These are phyloP conservation scores for Juncus inflexus DNA, from an alignment of 176 grass and related monocot genomes.

Conservation along the genomic window DNA sequence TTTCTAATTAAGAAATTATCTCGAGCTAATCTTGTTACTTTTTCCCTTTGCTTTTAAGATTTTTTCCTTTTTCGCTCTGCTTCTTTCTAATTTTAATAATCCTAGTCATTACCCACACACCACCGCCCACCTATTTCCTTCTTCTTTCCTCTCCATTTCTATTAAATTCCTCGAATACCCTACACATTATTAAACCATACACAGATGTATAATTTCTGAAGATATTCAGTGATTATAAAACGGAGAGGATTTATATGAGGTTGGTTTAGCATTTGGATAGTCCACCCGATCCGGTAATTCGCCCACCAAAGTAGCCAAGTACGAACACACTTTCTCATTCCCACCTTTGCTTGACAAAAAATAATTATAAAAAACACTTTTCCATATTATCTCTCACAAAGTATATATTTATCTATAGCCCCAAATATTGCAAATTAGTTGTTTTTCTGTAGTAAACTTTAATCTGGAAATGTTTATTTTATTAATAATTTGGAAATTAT, in stretches of 20 bases:
- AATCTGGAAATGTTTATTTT: too few species aligned
- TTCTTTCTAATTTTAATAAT: neutral
- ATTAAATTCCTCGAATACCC: neutral
- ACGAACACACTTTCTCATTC: constrained; percentile 14
- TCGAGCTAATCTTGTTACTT: too few species aligned
- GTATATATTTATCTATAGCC: neutral
- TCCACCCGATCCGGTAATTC: neutral
- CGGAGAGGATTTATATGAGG: neutral
- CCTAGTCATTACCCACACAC: constrained; percentile 1
- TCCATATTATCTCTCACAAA: neutral
- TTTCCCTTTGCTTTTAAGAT: too few species aligned
- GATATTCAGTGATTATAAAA: neutral
- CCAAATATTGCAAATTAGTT: too few species aligned
- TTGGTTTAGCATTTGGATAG: neutral
- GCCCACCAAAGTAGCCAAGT: constrained; percentile 11
- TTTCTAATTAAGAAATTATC: too few species aligned
- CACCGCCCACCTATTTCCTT: neutral
- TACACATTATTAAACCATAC: neutral
- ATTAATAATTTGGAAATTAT: too few species aligned
- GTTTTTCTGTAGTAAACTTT: neutral
- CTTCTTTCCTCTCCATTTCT: neutral
- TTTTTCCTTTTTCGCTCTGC: neutral
- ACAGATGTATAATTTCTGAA: neutral
- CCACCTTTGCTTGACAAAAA: neutral
- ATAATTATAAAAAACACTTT: constrained; percentile 5